Base-by-base conservation (phyloP, 306 rosid species). In the Dalbergia cochinchinensis region DNA sequence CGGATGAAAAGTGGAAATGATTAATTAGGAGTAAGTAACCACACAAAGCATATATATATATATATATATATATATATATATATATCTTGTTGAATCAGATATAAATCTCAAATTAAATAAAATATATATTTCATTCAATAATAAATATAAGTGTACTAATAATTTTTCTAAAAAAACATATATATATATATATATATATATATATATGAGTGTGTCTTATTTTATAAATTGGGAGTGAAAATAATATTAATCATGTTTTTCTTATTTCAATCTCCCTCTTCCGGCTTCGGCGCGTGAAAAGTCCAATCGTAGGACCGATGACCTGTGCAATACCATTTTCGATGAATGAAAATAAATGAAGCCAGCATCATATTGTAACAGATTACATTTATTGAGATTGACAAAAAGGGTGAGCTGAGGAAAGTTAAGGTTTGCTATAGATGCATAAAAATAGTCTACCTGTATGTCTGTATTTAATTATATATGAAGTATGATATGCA, bases 331-430 rank as follows among this genome's bases (percentile, higher is more conserved):
- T 70, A 54, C 76, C 33, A 83, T 78, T 65, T 64, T 80, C 34
- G 5, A 60, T 6, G 44, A 71, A 45, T 34, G 35, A 58, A 83
- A 80, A 71, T 86, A 70, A 78, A 83, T 79, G 83, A 76, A 79
- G 75, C 39, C 77, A 74, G 20, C 76, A 80, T 70, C 57, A 77
- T 42, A 41, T 65, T 69, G 82, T 62, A 83, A 81, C 86, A 86
- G 80, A 72, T 79, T 53, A 51, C 80, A 88, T 80, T 88, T 69
- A 88, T 39, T 80, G 79, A 18, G 50, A 65, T 64, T 44, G 82
- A 76, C 80, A 45, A 71, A 84, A 69, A 63, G 35, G 71, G 85
- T 4, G 77, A 70, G 62, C 9, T 53, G 69, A 61, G 69, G 69
- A 41, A 76, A 76, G 69, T 62, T 41, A 22, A 70, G 69, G 67